These are phyloP conservation scores for Naganishia sp. DNA, from an alignment of 1,284 basidiomycete species.

Conservation along the genomic window DNA sequence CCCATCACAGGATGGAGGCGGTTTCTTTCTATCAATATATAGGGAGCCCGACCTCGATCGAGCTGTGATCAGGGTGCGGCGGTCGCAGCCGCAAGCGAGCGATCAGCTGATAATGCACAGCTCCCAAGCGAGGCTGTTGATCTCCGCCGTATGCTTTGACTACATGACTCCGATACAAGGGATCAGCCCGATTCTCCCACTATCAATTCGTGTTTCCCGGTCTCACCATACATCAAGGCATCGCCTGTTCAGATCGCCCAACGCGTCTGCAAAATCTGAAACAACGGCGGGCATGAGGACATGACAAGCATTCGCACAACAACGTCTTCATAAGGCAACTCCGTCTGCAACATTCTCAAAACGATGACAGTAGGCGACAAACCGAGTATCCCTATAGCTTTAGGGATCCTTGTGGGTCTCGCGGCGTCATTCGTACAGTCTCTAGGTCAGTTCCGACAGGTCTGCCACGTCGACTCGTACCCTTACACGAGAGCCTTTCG, in stretches of 20 bases:
- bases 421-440: slow-evolving; percentile 87
- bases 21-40: not conserved
- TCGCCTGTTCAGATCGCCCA: not conserved
- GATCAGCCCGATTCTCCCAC: too few species aligned
- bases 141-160: not conserved
- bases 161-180: not conserved
- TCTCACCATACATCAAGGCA: too few species aligned
- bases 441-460: slow-evolving; percentile 57
- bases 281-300: not conserved
- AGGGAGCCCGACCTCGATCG: not conserved
- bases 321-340: too few species aligned
- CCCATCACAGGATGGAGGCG: slow-evolving; percentile 23
- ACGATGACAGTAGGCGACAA: slow-evolving; percentile 10
- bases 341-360: not conserved
- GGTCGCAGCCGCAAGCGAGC: not conserved
- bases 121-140: too few species aligned
- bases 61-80: not conserved
- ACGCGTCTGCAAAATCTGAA: not conserved
- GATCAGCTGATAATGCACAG: too few species aligned
- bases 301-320: too few species aligned
- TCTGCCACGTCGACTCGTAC: not conserved
- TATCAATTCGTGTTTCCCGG: too few species aligned
- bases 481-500: not conserved
- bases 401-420: slow-evolving; percentile 72
- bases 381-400: slow-evolving; percentile 58